phyloP scores from a whole-genome alignment of 352 stramenopile genomes.

The Pythium graminicola region DNA sequence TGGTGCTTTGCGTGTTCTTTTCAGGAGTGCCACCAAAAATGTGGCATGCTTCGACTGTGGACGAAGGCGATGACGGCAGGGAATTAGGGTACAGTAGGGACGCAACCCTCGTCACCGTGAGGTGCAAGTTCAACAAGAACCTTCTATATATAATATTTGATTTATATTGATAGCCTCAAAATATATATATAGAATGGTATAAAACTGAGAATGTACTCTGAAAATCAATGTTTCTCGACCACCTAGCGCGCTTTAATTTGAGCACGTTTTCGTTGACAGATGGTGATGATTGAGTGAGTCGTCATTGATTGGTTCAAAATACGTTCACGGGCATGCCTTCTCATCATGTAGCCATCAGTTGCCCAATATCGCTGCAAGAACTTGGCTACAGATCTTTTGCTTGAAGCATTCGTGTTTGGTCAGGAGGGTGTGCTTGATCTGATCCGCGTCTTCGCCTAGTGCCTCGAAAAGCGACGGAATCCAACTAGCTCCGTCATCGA shows the following conservation, averaged over 20 bases:
- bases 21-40: constrained; percentile 1
- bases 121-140: constrained; percentile 20
- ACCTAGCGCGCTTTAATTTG: constrained; percentile 3
- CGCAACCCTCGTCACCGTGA: constrained; percentile 23
- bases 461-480: constrained; percentile 3
- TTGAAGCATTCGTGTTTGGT: constrained; percentile 21
- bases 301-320: constrained; percentile 10
- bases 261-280: constrained; percentile 15
- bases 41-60: constrained; percentile 17
- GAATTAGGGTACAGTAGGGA: constrained; percentile 12
- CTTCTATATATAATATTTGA: not conserved
- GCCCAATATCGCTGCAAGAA: constrained; percentile 5
- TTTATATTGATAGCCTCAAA: too few species aligned
- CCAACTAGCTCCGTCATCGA: not conserved
- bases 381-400: constrained; percentile 14
- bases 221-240: constrained; percentile 7
- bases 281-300: not conserved
- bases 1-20: not conserved
- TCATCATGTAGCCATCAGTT: constrained; percentile 12
- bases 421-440: constrained; percentile 12
- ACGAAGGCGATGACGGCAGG: constrained; percentile 15
- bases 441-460: constrained; percentile 15
- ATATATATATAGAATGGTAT: not conserved
- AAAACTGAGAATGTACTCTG: not conserved
- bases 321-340: constrained; percentile 12